Base-by-base conservation (phyloP, 73 alveolate genomes). In the Durusdinium trenchii region DNA sequence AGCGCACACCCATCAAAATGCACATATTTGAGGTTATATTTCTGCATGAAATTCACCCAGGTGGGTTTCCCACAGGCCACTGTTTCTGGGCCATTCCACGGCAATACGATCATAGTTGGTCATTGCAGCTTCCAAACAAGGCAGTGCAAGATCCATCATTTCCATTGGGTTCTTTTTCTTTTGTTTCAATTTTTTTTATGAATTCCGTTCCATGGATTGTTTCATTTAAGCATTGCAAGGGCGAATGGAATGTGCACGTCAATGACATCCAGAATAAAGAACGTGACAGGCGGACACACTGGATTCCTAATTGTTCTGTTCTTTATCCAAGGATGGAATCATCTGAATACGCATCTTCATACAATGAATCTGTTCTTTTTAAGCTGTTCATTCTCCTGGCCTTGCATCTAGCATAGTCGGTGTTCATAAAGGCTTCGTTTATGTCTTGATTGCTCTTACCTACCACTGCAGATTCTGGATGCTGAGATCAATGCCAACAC, bases 61-160 rank as follows among this genome's bases (percentile, higher is more conserved):
- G 43, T 46, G 89, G 38, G 12, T 18, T 61, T 78, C 38, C 64
- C 36, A 32, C 4, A 78, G 43, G 12, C 89, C 89, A 6, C 42
- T 6, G 20, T 45, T 32, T 6, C n/a, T 3, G 12, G 43, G n/a
- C 89, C 89, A 78, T 45, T 78, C 89, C 6, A 78, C 43, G 40
- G 62, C 12, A 23, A 78, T 50, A 12, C 84, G 47, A 35, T 73
- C 93, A 23, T 18, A 40, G 35, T 23, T 51, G 48, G 2, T 16
- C 73, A 71, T 71, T 47, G 35, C 84, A 20, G 6, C 3, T 71
- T 38, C 84, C 14, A 71, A 51, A 71, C 14, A 71, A n/a, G 64
- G 48, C 16, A 51, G n/a, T 2, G 94, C 94, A 6, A 51, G 57
- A 60, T 36, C 51, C 78, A 84, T 35, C 94, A 84, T 84, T 54